Percentiles rank a stretch among this genome's conserved stretches.
Evolutionary conservation across 2,329 filamentous ascomycete species (phyloP).

Genomic region (Fusarium staphyleae): DNA sequence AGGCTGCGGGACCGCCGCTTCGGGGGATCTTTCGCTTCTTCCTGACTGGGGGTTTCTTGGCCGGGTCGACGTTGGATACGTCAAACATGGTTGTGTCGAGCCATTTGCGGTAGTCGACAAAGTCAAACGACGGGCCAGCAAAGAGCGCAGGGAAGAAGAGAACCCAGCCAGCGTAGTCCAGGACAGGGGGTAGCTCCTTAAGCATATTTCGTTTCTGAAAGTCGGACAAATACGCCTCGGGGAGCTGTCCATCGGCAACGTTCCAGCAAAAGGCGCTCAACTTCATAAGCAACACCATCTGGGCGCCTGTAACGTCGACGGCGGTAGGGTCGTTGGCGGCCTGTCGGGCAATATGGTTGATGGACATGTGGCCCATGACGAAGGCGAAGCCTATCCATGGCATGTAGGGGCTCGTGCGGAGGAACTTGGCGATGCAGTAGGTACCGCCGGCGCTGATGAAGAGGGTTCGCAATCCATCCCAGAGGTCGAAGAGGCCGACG

Average conservation of each 20-base stretch:
- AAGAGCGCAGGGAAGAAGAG: slow-evolving; percentile 94
- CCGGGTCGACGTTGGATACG: slow-evolving; percentile 78
- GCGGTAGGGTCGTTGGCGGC: slow-evolving; percentile 68
- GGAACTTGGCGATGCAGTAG: slow-evolving; percentile 82
- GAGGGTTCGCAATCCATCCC: slow-evolving; percentile 82
- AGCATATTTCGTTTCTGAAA: slow-evolving; percentile 85
- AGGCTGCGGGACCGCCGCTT: slow-evolving; percentile 82
- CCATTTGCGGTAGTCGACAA: slow-evolving; percentile 89
- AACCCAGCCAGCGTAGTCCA: slow-evolving; percentile 90
- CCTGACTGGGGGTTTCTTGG: slow-evolving; percentile 83
- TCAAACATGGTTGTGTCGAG: slow-evolving; percentile 96
- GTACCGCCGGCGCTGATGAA: slow-evolving; percentile 79
- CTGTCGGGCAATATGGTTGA: slow-evolving; percentile 87
- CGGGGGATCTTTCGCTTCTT: slow-evolving; percentile 93
- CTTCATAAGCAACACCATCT: slow-evolving; percentile 99
- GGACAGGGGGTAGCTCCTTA: slow-evolving; percentile 71
- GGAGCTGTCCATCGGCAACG: slow-evolving; percentile 86
- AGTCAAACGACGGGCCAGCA: slow-evolving; percentile 92
- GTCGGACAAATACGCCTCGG: slow-evolving; percentile 81
- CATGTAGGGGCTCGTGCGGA: slow-evolving; percentile 87
- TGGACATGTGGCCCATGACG: slow-evolving; percentile 92
- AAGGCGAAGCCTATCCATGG: slow-evolving; percentile 96
- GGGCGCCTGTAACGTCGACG: slow-evolving; percentile 91
- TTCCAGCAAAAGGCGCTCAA: slow-evolving; percentile 98
- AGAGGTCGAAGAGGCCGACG: slow-evolving; percentile 91